Evolutionary conservation across 306 rosid species (phyloP).

Genomic region (Oxytropis ochrocephala): DNA sequence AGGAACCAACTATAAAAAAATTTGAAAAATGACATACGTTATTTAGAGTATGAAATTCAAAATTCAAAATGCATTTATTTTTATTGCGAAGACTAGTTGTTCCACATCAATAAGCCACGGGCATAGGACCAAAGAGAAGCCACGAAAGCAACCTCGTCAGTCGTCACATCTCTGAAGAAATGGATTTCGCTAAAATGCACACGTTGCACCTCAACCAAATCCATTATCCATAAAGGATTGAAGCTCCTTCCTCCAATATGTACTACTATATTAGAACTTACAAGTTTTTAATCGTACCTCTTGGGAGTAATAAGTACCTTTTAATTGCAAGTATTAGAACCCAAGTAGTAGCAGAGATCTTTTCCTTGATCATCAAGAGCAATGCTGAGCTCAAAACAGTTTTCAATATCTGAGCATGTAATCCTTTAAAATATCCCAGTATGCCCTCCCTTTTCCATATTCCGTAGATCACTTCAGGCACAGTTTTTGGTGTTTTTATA

Average conservation of each 20-base stretch:
- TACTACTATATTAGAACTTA: slow-evolving; percentile 14
- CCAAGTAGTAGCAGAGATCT: slow-evolving; percentile 82
- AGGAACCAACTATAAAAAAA: background rate
- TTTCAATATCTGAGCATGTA: slow-evolving; percentile 94
- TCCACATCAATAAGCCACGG: background rate
- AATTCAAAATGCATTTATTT: slow-evolving; percentile 14
- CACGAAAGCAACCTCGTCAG: background rate
- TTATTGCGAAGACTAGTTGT: background rate
- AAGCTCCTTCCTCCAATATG: slow-evolving; percentile 20
- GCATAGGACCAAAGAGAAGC: slow-evolving; percentile 16
- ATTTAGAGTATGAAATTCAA: slow-evolving; percentile 8
- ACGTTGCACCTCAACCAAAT: slow-evolving; percentile 13
- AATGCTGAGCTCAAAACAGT: slow-evolving; percentile 94
- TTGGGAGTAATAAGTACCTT: slow-evolving; percentile 60
- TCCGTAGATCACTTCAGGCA: slow-evolving; percentile 42
- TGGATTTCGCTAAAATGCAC: background rate
- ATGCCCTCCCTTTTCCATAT: slow-evolving; percentile 90
- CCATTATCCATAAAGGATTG: slow-evolving; percentile 16
- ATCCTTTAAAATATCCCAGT: slow-evolving; percentile 82
- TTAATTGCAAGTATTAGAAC: slow-evolving; percentile 73
- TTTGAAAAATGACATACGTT: background rate
- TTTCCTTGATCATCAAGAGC: slow-evolving; percentile 98
- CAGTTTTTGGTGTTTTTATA: slow-evolving; percentile 45
- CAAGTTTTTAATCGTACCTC: slow-evolving; percentile 34
- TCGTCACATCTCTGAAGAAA: background rate